These are phyloP conservation scores for Heritiera fomes DNA, from an alignment of 345 rosid species.

Conservation along the genomic window DNA sequence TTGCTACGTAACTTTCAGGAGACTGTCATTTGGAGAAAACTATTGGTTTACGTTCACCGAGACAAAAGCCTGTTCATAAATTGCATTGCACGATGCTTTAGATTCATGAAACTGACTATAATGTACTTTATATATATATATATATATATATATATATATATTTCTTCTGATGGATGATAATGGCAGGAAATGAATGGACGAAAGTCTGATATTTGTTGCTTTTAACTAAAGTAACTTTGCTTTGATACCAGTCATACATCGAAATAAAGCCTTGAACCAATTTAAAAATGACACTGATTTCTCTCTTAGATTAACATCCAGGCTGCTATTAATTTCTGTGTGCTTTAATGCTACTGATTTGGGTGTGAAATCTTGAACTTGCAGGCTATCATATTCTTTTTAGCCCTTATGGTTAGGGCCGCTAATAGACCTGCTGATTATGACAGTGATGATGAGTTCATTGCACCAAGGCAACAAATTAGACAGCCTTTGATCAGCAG, in stretches of 20 bases:
- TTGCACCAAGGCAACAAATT: slow-evolving; percentile 75
- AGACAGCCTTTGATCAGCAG: slow-evolving; percentile 82
- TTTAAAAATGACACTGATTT: neutral
- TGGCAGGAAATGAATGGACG: neutral
- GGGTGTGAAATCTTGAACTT: slow-evolving; percentile 22
- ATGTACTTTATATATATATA: neutral
- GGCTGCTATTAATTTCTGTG: neutral
- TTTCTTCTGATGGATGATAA: slow-evolving; percentile 10
- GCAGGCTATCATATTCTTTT: slow-evolving; percentile 85
- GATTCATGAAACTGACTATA: neutral
- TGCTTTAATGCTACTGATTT: neutral
- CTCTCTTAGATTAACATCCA: neutral
- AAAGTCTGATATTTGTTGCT: neutral
- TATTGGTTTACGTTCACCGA: neutral
- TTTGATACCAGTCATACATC: neutral
- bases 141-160: neutral
- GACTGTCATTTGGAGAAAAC: neutral
- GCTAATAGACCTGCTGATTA: slow-evolving; percentile 76
- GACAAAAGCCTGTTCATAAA: neutral
- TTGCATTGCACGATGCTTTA: neutral
- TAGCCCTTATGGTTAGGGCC: slow-evolving; percentile 79
- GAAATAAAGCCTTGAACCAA: neutral
- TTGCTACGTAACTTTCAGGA: neutral
- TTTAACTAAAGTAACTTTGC: neutral
- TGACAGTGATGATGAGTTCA: slow-evolving; percentile 92